A percentile compares a stretch with the other conserved stretches of the same genome.
Evolutionary conservation across 495 filamentous ascomycete species (phyloP).

Genomic region (Barbatosphaeria neglecta): DNA sequence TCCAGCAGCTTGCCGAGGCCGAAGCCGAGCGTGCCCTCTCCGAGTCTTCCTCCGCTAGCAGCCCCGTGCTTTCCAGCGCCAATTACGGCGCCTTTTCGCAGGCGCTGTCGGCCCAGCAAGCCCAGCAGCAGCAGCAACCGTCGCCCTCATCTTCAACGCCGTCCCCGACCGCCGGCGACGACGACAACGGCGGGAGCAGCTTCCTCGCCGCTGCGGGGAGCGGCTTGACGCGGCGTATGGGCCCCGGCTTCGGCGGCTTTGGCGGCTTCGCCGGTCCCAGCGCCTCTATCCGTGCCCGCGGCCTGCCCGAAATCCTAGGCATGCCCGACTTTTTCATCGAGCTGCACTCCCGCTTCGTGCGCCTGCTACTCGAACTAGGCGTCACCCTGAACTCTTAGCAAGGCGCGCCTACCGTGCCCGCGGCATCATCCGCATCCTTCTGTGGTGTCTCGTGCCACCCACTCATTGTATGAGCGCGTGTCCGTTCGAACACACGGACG

Average conservation of each 20-base stretch:
- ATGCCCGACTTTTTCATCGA: conserved; percentile 81
- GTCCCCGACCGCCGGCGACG: too few species aligned
- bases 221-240: conserved; percentile 24
- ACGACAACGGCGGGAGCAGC: conserved; percentile 20
- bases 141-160: too few species aligned
- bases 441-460: too few species aligned
- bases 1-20: conserved; percentile 47
- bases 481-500: too few species aligned
- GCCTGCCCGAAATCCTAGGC: conserved; percentile 76
- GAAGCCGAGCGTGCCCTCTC: conserved; percentile 43
- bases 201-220: conserved; percentile 33
- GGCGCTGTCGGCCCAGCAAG: conserved; percentile 2
- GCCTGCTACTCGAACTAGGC: conserved; percentile 56
- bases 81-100: conserved; percentile 14
- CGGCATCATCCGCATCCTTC: too few species aligned
- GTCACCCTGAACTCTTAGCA: conserved; percentile 23
- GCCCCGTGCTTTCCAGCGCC: conserved; percentile 12
- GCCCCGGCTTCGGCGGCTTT: conserved; percentile 22
- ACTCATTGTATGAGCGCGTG: too few species aligned
- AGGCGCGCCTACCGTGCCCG: too few species aligned
- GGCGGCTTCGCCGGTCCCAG: conserved; percentile 25
- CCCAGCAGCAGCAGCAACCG: conserved; percentile 11
- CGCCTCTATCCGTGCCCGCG: conserved; percentile 52
- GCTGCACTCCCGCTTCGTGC: conserved; percentile 69
- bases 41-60: conserved; percentile 24